Base-by-base conservation (phyloP, 495 filamentous ascomycete species). In the Penicillium alfredii region DNA sequence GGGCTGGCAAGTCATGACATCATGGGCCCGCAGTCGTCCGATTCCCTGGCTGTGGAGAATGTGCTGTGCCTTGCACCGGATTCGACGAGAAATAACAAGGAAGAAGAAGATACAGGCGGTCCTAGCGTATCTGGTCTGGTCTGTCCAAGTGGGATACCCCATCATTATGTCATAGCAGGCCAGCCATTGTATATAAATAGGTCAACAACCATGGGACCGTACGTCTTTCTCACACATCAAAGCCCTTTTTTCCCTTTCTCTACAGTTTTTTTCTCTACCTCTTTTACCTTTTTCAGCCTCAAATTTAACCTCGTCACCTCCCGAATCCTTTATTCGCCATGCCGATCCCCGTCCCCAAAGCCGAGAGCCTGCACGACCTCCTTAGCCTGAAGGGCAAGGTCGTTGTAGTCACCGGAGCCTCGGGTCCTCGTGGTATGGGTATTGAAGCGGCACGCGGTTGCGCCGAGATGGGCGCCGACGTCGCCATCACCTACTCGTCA, bases 351-450 rank as follows among this genome's bases (percentile, higher is more conserved):
- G 59, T 82, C 45, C 78, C 80, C 52, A 53, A 74, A 45, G 60
- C 72, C 56, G 62, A 76, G 6, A 65, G 60, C 47, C 67, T 86
- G 43, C 53, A 65, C 47, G 80, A 86, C 58, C 71, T 82, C 55
- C 66, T 86, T 56, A 76, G 70, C 70, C 71, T 86, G 21, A 84
- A 84, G 63, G 80, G 80, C 69, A 83, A 82, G 63, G 76, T 80
- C 38, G 79, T 83, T 51, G 63, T 82, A 45, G 68, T 86, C 17
- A 86, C 81, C 17, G 81, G 81, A 39, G 81, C 80, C 29, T 82
- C 80, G 23, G 81, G 80, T 8, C 65, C 80, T 27, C 71, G 63
- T 20, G 81, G 81, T 21, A 86, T 86, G 69, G 81, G 81, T 35
- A 83, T 81, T 45, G 81, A 84, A 56, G 79, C 80, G 30, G 81